Conservation (phyloP, 192 early-diverging fungal species). For the Backusella luteola region DNA sequence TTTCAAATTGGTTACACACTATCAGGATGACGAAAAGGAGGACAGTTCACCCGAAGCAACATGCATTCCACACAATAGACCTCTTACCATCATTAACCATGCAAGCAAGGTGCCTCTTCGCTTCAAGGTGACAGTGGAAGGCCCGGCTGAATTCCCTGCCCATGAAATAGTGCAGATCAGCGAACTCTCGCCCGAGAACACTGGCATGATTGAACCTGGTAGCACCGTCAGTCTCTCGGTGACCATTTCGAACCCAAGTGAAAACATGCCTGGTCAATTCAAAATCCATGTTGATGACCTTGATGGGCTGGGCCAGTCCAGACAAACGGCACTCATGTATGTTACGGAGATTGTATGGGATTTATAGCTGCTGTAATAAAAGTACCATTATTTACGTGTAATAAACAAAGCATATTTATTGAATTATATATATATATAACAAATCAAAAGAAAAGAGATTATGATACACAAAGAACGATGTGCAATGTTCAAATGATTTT, state of each 20-base stretch:
- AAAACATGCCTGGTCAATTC: constrained; percentile 75
- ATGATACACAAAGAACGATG: constrained; percentile 13
- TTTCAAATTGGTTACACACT: constrained; percentile 56
- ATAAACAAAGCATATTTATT: not conserved
- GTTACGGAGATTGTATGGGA: constrained; percentile 56
- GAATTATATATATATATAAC: not conserved
- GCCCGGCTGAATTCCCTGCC: constrained; percentile 71
- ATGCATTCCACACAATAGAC: constrained; percentile 27
- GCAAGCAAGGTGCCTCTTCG: constrained; percentile 60
- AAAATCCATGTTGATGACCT: constrained; percentile 70
- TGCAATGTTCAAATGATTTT: not conserved
- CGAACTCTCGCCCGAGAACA: constrained; percentile 56
- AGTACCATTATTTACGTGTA: not conserved
- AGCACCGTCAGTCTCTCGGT: constrained; percentile 55
- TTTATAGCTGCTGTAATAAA: not conserved
- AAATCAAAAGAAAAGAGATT: constrained; percentile 9
- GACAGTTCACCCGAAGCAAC: constrained; percentile 7
- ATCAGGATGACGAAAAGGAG: constrained; percentile 37
- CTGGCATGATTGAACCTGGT: constrained; percentile 59
- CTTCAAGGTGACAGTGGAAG: constrained; percentile 70
- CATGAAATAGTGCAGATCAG: constrained; percentile 59
- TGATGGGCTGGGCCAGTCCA: constrained; percentile 57
- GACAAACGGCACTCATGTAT: constrained; percentile 60
- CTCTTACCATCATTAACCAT: constrained; percentile 62
- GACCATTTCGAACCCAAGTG: constrained; percentile 56